Base-by-base conservation (phyloP, 169 alveolate genomes). In the Besnoitia besnoiti region DNA sequence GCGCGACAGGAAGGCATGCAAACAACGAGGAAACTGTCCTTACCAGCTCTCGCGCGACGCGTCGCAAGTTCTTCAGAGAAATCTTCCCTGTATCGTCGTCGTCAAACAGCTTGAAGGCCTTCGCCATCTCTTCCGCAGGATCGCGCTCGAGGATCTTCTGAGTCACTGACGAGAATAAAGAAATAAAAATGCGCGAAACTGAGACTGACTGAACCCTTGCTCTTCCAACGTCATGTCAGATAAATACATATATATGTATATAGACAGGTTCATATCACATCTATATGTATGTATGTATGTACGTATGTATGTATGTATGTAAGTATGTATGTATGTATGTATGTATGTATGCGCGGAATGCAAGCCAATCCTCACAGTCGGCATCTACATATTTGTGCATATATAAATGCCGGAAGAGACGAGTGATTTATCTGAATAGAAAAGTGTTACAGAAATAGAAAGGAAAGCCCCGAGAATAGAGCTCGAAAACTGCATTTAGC, bases 101-200 rank as follows among this genome's bases (percentile, higher is more conserved):
- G 92, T 98, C 99, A 93, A 99, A 99, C 44, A 99, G 95, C 93
- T 97, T 97, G 92, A 99, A 99, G 30, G 99, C 99, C 92, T 98
- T 98, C 89, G 95, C 93, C 67, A 99, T 98, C 95, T 99, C 99
- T 91, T 98, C 99, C 95, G 97, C 97, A 39, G 99, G 99, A 94
- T 99, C 99, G 93, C 99, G 97, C 85, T 97, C 98, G 39, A 96
- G 91, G 55, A 97, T 97, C 80, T 97, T 97, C 88, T 95, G 96
- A n/a, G 97, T 93, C 98, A 97, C 98, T 97, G 94, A 16, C 7
- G 59, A 16, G 59, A 7, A 49, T 16, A 49, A 16, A 49, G 59
- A 49, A 16, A 49, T 10, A 16, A 10, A n/a, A 61, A n/a, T 19
- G 37, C 5, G 37, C 12, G 5, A 61, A 8, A 12, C 76, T 19